Percentiles rank a stretch among this genome's conserved stretches.
Evolutionary conservation across 306 rosid genomes (phyloP).

Genomic region (Castanea mollissima): DNA sequence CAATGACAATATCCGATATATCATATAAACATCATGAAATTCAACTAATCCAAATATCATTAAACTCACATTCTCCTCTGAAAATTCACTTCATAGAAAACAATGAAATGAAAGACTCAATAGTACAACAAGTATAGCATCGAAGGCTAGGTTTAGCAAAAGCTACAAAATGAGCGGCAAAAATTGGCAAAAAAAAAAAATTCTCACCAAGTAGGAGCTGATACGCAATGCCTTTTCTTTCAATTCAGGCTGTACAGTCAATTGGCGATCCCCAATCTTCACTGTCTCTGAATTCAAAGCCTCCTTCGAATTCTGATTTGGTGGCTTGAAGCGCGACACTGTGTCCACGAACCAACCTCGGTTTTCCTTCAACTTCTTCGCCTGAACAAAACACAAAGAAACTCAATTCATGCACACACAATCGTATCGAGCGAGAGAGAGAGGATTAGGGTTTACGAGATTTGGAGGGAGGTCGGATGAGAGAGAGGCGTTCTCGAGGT

Average conservation of each 20-base stretch:
- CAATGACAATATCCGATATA: neutral
- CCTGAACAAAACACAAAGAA: constrained; percentile 36
- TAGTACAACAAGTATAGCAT: neutral
- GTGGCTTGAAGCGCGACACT: constrained; percentile 59
- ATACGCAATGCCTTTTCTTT: constrained; percentile 68
- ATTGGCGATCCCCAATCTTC: constrained; percentile 60
- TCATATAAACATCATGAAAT: neutral
- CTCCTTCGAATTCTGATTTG: constrained; percentile 66
- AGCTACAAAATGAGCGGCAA: too few relatives aligned
- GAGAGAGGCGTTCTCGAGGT: constrained; percentile 67
- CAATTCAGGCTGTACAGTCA: constrained; percentile 55
- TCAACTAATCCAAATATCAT: neutral
- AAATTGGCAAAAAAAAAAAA: neutral
- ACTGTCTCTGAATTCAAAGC: constrained; percentile 63
- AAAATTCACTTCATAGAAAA: neutral
- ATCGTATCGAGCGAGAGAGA: too few relatives aligned
- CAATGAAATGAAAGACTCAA: neutral
- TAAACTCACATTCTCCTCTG: neutral
- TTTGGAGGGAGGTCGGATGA: constrained; percentile 61
- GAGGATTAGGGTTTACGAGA: constrained; percentile 45
- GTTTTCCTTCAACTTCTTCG: constrained; percentile 67
- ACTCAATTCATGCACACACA: neutral
- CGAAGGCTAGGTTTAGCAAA: too few relatives aligned
- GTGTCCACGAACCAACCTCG: constrained; percentile 71
- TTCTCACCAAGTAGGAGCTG: constrained; percentile 69